Conservation (phyloP, 192 early-diverging fungal species). For the Gamsiella multidivaricata region DNA sequence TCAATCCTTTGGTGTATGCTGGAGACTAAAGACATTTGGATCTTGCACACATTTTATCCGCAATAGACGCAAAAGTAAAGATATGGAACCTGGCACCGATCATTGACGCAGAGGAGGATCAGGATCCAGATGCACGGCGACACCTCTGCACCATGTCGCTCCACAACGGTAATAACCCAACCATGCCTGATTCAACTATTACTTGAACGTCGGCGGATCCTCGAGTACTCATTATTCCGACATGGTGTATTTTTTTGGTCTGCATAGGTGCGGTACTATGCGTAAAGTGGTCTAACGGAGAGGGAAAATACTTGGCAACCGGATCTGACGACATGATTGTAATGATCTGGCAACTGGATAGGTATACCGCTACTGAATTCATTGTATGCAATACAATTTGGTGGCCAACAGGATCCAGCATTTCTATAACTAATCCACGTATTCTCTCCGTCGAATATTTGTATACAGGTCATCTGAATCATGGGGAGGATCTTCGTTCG, state of each 20-base stretch:
- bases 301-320: constrained; percentile 82
- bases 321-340: constrained; percentile 95
- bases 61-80: constrained; percentile 84
- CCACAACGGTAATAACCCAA: constrained; percentile 75
- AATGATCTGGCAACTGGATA: constrained; percentile 89
- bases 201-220: background rate
- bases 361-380: constrained; percentile 36
- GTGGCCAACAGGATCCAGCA: too few species aligned
- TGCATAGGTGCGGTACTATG: constrained; percentile 83
- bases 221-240: background rate
- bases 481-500: constrained; percentile 57
- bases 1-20: background rate
- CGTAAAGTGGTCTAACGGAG: constrained; percentile 81
- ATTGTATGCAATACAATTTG: too few species aligned
- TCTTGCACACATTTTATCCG: background rate
- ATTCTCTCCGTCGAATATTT: too few species aligned
- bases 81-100: constrained; percentile 88
- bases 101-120: constrained; percentile 58
- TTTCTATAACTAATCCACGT: too few species aligned
- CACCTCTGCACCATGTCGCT: constrained; percentile 83
- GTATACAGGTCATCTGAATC: constrained; percentile 53
- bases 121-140: constrained; percentile 60
- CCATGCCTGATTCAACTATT: background rate
- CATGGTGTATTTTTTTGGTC: background rate
- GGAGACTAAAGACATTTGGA: background rate